Base-by-base conservation (phyloP, 2,329 filamentous ascomycete genomes). In the Penicillium palitans region DNA sequence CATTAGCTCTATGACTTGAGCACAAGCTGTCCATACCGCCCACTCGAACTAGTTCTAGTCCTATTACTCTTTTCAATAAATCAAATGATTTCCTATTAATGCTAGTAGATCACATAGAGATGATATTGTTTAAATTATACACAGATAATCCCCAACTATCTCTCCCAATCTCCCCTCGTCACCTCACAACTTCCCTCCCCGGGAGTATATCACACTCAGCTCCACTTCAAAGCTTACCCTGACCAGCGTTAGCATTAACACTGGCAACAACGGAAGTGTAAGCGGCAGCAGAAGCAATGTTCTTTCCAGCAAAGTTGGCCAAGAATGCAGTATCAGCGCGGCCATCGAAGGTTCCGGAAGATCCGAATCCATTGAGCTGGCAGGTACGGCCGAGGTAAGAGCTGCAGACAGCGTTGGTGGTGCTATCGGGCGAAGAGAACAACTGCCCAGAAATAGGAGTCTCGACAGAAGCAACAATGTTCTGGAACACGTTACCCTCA, bases 401-500 rank as follows among this genome's bases (percentile, higher is more conserved):
- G 25, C 68, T 66, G 76, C 83, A 84, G 45, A 67, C 68, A 21
- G 72, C 65, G 66, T 78, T 79, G 62, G 74, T 70, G 45, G 59
- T 68, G 19, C 72, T 60, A 45, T 58, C 63, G 7, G 74, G 72
- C 0, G 70, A 61, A 17, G 74, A 73, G 62, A 79, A 80, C 48
- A 79, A 63, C 61, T 74, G 58, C 8, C 78, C 79, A n/a, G 66
- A 63, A 54, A 75, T 71, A 17, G 61, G 68, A 17, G 69, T 63
- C 59, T 80, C 75, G 47, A 81, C 70, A 21, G 76, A 70, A 21
- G 74, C 73, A 15, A 72, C 68, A 54, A 86, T 78, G 64, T 83
- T 81, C 71, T 84, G 79, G 77, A 85, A 86, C 48, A 83, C 73
- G 65, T 84, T 85, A 39, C 84, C 84, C 73, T 86, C 84, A 2